Percentiles rank a stretch among this genome's conserved stretches.
These are phyloP conservation scores for Neonectria punicea DNA, from an alignment of 2,329 filamentous ascomycete species.

Conservation along the genomic window DNA sequence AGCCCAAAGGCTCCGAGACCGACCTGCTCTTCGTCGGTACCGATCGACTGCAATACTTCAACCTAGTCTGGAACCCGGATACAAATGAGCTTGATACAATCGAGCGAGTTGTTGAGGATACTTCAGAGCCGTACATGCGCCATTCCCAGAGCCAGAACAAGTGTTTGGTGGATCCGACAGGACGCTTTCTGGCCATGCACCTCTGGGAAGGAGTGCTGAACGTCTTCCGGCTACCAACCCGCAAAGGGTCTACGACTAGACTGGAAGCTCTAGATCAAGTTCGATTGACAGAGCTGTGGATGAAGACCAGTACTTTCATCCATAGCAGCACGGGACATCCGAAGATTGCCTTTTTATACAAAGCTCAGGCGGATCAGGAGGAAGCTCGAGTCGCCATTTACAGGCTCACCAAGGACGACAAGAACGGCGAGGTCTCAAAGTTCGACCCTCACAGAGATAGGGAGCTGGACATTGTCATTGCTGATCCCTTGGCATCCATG, in stretches of 20 bases:
- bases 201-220: conserved; percentile 70
- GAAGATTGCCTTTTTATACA: conserved; percentile 68
- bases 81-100: conserved; percentile 61
- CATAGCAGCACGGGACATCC: conserved; percentile 69
- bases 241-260: conserved; percentile 56
- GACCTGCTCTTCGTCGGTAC: conserved; percentile 95
- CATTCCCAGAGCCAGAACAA: conserved; percentile 86
- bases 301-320: conserved; percentile 67
- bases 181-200: conserved; percentile 67
- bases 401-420: conserved; percentile 67
- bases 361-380: conserved; percentile 61
- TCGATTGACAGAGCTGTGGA: conserved; percentile 67
- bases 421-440: conserved; percentile 61
- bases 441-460: conserved; percentile 67
- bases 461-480: conserved; percentile 63
- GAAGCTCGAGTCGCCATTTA: conserved; percentile 69
- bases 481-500: conserved; percentile 67
- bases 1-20: conserved; percentile 76
- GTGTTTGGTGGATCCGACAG: conserved; percentile 85
- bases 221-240: conserved; percentile 61
- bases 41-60: conserved; percentile 90
- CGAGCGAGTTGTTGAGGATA: conserved; percentile 63
- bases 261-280: conserved; percentile 65
- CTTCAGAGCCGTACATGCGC: conserved; percentile 70
- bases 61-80: conserved; percentile 80